Conservation (phyloP, 2,329 filamentous ascomycete species). For the Aspergillus costaricaensis region DNA sequence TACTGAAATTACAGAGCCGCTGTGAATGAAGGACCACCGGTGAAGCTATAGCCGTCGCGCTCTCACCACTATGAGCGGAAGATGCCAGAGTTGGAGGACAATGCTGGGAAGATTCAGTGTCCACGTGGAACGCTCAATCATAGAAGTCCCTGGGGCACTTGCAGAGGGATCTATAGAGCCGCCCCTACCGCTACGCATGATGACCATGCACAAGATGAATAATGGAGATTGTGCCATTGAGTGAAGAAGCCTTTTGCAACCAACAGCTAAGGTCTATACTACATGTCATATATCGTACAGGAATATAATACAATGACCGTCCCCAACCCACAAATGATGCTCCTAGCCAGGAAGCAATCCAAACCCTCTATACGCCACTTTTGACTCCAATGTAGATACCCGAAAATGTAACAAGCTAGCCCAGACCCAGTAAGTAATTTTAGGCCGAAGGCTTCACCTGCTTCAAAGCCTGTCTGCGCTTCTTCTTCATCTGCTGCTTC, state of each 20-base stretch:
- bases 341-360: not conserved
- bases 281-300: constrained; percentile 21
- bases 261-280: constrained; percentile 15
- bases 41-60: no score
- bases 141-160: not conserved
- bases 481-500: constrained; percentile 48
- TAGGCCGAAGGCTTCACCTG: constrained; percentile 20
- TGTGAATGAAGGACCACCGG: no score
- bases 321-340: not conserved
- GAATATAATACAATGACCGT: constrained; percentile 4
- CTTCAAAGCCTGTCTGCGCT: constrained; percentile 44
- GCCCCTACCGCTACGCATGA: not conserved
- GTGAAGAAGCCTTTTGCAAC: constrained; percentile 27
- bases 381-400: not conserved
- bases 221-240: constrained; percentile 16
- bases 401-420: not conserved
- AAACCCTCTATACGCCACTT: not conserved
- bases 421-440: no score
- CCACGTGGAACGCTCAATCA: no score
- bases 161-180: not conserved
- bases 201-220: not conserved
- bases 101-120: no score
- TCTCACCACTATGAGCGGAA: no score
- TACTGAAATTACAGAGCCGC: no score
- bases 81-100: no score